Conservation (phyloP, 2,329 filamentous ascomycete species). For the Teratosphaeria viscida region DNA sequence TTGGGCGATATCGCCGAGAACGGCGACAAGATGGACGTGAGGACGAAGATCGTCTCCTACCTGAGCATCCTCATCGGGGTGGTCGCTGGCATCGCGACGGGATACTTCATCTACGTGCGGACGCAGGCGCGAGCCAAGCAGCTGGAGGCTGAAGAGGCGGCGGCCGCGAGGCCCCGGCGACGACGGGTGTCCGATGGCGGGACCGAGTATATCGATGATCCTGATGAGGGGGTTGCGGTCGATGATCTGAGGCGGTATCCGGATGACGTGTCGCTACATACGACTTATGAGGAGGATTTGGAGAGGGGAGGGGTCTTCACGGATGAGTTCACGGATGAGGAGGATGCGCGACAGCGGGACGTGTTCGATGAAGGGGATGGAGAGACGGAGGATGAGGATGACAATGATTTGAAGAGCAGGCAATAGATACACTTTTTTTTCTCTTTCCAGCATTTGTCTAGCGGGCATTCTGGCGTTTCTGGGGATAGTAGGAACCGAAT, state of each 20-base stretch:
- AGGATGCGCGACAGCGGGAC: constrained; percentile 33
- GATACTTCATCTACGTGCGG: constrained; percentile 71
- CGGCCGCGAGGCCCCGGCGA: constrained; percentile 13
- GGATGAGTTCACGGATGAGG: constrained; percentile 34
- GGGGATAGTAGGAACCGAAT: too few species aligned
- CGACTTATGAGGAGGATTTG: constrained; percentile 45
- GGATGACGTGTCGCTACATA: constrained; percentile 41
- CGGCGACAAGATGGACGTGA: constrained; percentile 69
- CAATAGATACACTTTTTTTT: neutral
- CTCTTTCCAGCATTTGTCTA: neutral
- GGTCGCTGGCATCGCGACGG: constrained; percentile 62
- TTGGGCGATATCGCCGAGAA: constrained; percentile 74
- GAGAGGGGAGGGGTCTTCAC: constrained; percentile 30
- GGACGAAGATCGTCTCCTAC: constrained; percentile 75
- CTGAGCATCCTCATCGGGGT: constrained; percentile 64
- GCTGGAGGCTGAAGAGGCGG: constrained; percentile 37
- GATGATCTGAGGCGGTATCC: constrained; percentile 38
- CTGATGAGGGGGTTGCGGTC: constrained; percentile 31
- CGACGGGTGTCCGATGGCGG: constrained; percentile 22
- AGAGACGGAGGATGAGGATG: constrained; percentile 21
- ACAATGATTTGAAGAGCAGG: constrained; percentile 9
- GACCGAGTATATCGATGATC: constrained; percentile 34
- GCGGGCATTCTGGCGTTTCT: neutral
- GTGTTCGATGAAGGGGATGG: constrained; percentile 37
- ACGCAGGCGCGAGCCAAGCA: constrained; percentile 40